Conservation (phyloP, 2,329 filamentous ascomycete genomes). For the Trichophyton mentagrophytes region DNA sequence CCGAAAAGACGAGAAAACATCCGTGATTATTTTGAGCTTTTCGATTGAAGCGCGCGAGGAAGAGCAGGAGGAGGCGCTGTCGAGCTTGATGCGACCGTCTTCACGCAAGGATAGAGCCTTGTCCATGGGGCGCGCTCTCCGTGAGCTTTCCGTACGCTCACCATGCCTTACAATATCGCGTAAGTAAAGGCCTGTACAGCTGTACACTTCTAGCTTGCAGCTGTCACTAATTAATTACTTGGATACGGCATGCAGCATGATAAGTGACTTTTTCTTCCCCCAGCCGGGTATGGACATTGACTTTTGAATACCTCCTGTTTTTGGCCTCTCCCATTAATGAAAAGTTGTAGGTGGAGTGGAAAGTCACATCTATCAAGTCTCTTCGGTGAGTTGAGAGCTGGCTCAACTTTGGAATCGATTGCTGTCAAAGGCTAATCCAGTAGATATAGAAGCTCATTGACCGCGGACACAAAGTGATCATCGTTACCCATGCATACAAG, state of each 20-base stretch:
- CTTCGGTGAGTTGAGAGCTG: conserved; percentile 41
- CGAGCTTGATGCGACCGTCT: neutral
- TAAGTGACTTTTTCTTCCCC: conserved; percentile 98
- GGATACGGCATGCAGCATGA: conserved; percentile 49
- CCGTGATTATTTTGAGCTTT: neutral
- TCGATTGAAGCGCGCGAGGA: neutral
- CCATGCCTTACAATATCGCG: conserved; percentile 60
- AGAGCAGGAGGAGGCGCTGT: neutral
- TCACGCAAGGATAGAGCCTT: neutral
- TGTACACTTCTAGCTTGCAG: neutral
- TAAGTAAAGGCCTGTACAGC: conserved; percentile 29
- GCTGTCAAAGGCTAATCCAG: neutral
- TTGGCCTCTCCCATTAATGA: neutral
- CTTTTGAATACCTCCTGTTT: neutral
- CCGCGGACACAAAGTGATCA: conserved; percentile 92
- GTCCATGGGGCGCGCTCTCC: neutral
- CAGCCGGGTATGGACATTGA: conserved; percentile 52
- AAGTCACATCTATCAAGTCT: conserved; percentile 96
- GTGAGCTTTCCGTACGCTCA: conserved; percentile 9
- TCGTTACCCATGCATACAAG: conserved; percentile 91
- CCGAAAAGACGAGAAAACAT: neutral
- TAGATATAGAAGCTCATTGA: conserved; percentile 69
- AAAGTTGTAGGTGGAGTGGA: conserved; percentile 60
- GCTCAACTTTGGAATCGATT: neutral
- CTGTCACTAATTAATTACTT: conserved; percentile 18